phyloP scores from a whole-genome alignment of 202 grass and related monocot genomes.

The Panicum virgatum region DNA sequence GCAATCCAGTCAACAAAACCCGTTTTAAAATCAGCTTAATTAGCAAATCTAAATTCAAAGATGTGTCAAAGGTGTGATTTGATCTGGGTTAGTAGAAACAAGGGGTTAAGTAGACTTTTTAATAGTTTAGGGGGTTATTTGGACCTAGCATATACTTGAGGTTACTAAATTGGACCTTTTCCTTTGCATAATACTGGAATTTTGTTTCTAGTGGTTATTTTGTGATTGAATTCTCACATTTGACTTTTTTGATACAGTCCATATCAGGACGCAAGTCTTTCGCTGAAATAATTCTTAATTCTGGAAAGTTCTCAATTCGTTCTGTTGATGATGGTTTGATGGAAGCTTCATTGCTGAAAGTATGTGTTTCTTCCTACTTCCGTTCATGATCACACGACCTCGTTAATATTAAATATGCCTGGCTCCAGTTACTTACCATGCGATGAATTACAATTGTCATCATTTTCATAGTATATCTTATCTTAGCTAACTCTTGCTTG shows the following conservation, averaged over 20 bases:
- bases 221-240: slow-evolving; percentile 30
- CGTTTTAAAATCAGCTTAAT: too few species aligned
- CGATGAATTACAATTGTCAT: neutral
- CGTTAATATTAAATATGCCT: neutral
- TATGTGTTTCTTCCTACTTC: slow-evolving; percentile 39
- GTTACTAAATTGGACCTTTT: too few species aligned
- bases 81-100: too few species aligned
- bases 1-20: too few species aligned
- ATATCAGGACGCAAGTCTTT: slow-evolving; percentile 91
- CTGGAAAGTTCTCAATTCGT: slow-evolving; percentile 39
- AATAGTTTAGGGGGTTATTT: too few species aligned
- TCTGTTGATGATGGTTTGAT: slow-evolving; percentile 37
- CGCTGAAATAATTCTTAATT: slow-evolving; percentile 81
- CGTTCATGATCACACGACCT: neutral
- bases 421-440: neutral
- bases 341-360: slow-evolving; percentile 74
- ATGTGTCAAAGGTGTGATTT: too few species aligned
- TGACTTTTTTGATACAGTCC: slow-evolving; percentile 63
- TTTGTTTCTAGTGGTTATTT: neutral
- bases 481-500: neutral
- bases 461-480: neutral
- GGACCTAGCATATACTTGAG: too few species aligned
- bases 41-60: too few species aligned
- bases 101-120: too few species aligned
- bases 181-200: neutral